Evolutionary conservation across 1,139 yeast species (phyloP).

Genomic region (Petasospora fabianii): DNA sequence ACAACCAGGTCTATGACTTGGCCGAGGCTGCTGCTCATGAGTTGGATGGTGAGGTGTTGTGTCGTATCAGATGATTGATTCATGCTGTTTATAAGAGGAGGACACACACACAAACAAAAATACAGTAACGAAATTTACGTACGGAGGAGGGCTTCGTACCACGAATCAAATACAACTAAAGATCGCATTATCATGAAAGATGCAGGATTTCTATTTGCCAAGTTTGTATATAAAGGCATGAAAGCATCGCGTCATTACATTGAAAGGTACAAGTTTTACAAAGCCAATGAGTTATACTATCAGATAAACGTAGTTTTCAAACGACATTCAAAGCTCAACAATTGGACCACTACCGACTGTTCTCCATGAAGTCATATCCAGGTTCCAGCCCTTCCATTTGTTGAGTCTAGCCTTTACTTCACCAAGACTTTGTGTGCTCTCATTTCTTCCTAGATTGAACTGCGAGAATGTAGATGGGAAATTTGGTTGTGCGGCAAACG

Average conservation of each 20-base stretch:
- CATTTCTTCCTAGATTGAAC: slow-evolving; percentile 17
- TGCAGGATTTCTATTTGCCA: too few relatives aligned
- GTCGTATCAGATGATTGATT: slow-evolving; percentile 61
- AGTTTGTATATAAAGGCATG: too few relatives aligned
- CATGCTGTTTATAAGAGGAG: too few relatives aligned
- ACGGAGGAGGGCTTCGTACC: too few relatives aligned
- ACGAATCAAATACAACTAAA: too few relatives aligned
- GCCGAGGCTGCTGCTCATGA: slow-evolving; percentile 82
- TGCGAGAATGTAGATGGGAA: slow-evolving; percentile 17
- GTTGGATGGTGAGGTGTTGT: slow-evolving; percentile 72
- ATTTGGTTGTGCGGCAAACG: slow-evolving; percentile 22
- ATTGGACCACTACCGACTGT: slow-evolving; percentile 59
- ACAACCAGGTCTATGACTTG: slow-evolving; percentile 59
- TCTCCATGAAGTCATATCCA: slow-evolving; percentile 83
- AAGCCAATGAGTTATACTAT: too few relatives aligned
- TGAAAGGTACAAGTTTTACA: too few relatives aligned
- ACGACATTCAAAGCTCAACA: slow-evolving; percentile 38
- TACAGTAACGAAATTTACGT: too few relatives aligned
- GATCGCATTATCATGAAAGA: too few relatives aligned
- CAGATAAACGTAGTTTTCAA: not conserved
- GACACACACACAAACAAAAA: too few relatives aligned
- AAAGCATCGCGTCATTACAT: too few relatives aligned
- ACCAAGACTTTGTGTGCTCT: slow-evolving; percentile 15
- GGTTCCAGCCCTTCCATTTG: slow-evolving; percentile 83
- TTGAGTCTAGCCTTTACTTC: slow-evolving; percentile 35